A percentile compares a stretch with the other conserved stretches of the same genome.
These are phyloP conservation scores for Verticillium alfalfae DNA, from an alignment of 2,329 filamentous ascomycete species.

Conservation along the genomic window DNA sequence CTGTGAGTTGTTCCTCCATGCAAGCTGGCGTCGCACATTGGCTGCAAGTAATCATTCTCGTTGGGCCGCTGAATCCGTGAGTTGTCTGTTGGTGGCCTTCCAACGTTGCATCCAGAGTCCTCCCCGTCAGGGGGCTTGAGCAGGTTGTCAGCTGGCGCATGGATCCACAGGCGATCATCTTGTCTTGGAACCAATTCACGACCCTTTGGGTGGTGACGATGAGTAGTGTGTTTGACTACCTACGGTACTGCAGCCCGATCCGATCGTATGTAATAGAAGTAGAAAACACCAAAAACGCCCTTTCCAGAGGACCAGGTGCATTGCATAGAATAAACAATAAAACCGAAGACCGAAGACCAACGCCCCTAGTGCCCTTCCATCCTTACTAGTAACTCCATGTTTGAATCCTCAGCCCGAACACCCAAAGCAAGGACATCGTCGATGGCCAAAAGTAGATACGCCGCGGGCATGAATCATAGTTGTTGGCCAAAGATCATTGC, in stretches of 20 bases:
- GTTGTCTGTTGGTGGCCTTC: background rate
- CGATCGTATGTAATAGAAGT: background rate
- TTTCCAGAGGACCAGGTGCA: background rate
- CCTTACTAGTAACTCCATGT: background rate
- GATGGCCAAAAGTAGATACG: background rate
- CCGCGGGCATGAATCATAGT: slow-evolving; percentile 3
- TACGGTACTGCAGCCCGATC: background rate
- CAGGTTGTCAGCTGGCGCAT: background rate
- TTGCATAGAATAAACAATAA: background rate
- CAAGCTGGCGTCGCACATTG: background rate
- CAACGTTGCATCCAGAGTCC: background rate
- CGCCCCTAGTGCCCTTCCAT: background rate
- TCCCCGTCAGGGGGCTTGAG: background rate
- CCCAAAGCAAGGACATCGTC: background rate
- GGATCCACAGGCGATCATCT: background rate
- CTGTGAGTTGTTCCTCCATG: background rate
- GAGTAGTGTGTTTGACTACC: background rate
- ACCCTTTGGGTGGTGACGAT: background rate
- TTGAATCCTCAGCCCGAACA: background rate
- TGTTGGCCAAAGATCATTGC: slow-evolving; percentile 33
- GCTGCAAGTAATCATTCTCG: background rate
- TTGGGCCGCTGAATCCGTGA: background rate
- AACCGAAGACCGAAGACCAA: background rate
- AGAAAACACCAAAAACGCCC: background rate
- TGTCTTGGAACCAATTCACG: background rate